phyloP scores from a whole-genome alignment of 192 early-diverging fungal genomes.

The Oehlia diaphana region DNA sequence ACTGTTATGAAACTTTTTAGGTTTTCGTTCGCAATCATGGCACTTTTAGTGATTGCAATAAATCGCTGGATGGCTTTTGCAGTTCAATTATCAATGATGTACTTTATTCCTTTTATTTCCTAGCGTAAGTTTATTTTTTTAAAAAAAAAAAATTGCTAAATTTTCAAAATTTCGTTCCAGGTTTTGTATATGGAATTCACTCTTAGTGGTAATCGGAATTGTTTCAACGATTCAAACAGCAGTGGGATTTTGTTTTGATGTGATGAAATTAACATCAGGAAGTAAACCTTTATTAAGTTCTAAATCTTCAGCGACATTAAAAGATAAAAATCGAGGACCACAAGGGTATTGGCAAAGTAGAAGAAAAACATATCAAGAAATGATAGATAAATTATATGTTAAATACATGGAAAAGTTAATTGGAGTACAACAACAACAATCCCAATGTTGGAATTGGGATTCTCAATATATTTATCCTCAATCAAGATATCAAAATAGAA shows the following conservation, averaged over 20 bases:
- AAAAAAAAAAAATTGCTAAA: neutral
- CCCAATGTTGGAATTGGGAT: neutral
- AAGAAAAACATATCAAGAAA: constrained; percentile 23
- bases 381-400: constrained; percentile 25
- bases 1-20: neutral
- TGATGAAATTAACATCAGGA: constrained; percentile 5
- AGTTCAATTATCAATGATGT: constrained; percentile 26
- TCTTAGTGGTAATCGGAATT: constrained; percentile 22
- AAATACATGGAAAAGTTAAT: constrained; percentile 22
- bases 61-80: constrained; percentile 28
- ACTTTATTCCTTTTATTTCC: neutral
- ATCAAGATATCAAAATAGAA: neutral
- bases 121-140: neutral
- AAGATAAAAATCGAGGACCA: neutral
- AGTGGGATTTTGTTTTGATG: constrained; percentile 24
- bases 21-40: neutral
- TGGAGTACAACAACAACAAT: constrained; percentile 29
- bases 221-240: constrained; percentile 26
- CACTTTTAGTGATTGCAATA: constrained; percentile 6
- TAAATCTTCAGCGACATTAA: neutral
- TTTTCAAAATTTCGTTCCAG: neutral
- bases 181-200: constrained; percentile 30
- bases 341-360: constrained; percentile 13
- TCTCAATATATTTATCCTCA: constrained; percentile 5
- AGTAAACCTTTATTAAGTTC: neutral